Evolutionary conservation across 176 grass and related monocot species (phyloP), one percentile per base, ranked within the genome.

Genomic region (Lolium rigidum): DNA sequence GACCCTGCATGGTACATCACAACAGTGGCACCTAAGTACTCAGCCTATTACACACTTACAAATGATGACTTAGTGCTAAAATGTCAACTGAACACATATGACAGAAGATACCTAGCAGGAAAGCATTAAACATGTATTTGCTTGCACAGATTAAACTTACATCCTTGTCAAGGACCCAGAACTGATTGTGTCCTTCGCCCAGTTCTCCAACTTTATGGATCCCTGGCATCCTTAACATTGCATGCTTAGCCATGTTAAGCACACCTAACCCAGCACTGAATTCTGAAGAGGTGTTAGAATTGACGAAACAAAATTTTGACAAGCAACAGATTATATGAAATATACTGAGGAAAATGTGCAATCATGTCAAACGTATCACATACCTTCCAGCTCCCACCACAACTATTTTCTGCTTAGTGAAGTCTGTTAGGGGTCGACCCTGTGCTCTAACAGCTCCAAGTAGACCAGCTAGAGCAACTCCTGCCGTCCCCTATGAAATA

Each of bases 211-310:
- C 64, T 86, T 77, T 91, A 72, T 91, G 71, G 79, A 76, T 94
- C 57, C 96, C 93, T 56, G 86, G 88, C 88, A 98, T 94, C 72
- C 89, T 95, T 41, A 88, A 71, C 82, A 92, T 91, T 79, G 86
- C 84, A 62, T 94, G 90, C 70, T 94, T 98, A 83, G 88, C 94
- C 93, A 94, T 98, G 70, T 38, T 94, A 70, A 98, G 91, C 72
- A 98, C 91, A 69, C 97, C 97, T 92, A 95, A 95, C 88, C 97
- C 97, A 86, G 97, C 97, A 94, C 97, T 98, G 94, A 35, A 98
- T 90, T 88, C 75, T 84, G 69, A 88, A 87, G 71, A 76, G 57
- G 80, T 58, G 83, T 89, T 90, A 88, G 89, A 82, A 92, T 61
- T 25, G 49, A 72, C 57, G 21, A 82, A 91, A 80, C 39, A 75